phyloP scores from a whole-genome alignment of 805 yeast genomes.

The Kodamaea jinghongensis region DNA sequence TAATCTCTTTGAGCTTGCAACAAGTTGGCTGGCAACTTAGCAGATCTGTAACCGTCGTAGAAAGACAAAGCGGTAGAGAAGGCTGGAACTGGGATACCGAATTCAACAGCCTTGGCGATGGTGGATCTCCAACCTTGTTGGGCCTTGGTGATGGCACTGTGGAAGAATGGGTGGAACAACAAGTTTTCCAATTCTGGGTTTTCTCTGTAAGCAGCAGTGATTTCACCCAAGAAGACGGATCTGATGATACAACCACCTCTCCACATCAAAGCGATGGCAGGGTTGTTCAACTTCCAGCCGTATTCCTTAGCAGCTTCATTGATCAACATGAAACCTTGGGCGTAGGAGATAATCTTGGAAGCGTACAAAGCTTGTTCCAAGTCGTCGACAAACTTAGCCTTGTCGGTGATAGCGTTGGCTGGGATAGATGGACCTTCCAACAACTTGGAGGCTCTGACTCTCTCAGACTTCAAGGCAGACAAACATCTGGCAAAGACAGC shows the following conservation, averaged over 20 bases:
- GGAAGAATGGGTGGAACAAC: conserved; percentile 93
- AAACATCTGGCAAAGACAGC: conserved; percentile 97
- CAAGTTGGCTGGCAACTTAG: conserved; percentile 92
- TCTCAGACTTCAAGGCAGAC: conserved; percentile 89
- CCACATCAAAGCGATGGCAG: conserved; percentile 99
- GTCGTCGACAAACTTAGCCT: conserved; percentile 80
- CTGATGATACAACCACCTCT: conserved; percentile 99
- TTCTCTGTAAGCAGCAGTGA: conserved; percentile 93
- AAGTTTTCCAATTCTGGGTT: conserved; percentile 92
- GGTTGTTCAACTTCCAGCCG: conserved; percentile 96
- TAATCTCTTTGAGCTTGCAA: conserved; percentile 99
- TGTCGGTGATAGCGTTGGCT: conserved; percentile 66
- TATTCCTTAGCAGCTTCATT: conserved; percentile 97
- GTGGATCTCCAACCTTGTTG: conserved; percentile 95
- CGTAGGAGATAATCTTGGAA: conserved; percentile 96
- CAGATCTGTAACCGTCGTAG: conserved; percentile 99
- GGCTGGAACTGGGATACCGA: conserved; percentile 97
- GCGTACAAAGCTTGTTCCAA: conserved; percentile 98
- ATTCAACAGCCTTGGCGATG: conserved; percentile 69
- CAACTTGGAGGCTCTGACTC: conserved; percentile 77
- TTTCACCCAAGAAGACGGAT: conserved; percentile 96
- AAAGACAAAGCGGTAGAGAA: conserved; percentile 94
- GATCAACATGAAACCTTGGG: conserved; percentile 99
- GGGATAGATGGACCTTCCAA: conserved; percentile 77
- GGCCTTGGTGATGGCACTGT: conserved; percentile 86